Evolutionary conservation across 192 early-diverging fungal species (phyloP).

Genomic region (Rhizophagus sp.): DNA sequence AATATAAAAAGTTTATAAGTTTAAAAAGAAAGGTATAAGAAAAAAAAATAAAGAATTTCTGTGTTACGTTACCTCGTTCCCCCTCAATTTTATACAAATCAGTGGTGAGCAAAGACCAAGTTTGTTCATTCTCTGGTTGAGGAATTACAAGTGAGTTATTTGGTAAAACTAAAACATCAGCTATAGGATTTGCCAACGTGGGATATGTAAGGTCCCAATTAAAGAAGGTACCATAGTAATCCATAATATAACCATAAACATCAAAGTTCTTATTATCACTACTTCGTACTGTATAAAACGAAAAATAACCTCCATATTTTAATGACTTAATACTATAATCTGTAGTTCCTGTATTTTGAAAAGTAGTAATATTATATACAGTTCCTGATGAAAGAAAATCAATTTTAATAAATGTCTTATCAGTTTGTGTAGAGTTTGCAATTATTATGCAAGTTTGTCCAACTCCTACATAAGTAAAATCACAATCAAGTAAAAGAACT

Average conservation of each 20-base stretch:
- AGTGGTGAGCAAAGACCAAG: background rate
- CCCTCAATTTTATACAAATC: background rate
- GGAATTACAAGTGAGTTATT: background rate
- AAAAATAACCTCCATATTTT: background rate
- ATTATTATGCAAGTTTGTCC: background rate
- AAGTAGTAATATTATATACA: background rate
- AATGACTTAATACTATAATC: background rate
- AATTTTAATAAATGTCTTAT: too few relatives aligned
- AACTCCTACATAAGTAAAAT: too few relatives aligned
- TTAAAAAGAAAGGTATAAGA: too few relatives aligned
- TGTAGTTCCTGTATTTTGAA: background rate
- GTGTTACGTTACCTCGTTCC: background rate
- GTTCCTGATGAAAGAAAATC: background rate
- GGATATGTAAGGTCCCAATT: background rate
- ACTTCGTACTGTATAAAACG: too few relatives aligned
- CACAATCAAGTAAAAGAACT: too few relatives aligned
- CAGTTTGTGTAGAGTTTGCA: background rate
- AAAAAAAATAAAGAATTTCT: background rate
- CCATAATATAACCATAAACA: background rate
- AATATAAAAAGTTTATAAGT: too few relatives aligned
- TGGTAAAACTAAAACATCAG: background rate
- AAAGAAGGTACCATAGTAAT: background rate
- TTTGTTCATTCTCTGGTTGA: background rate
- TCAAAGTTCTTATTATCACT: too few relatives aligned
- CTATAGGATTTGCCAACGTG: background rate